Evolutionary conservation across 192 early-diverging fungal genomes (phyloP), one percentile per base, ranked within the genome.

Genomic region (Coemansia guatemalensis): DNA sequence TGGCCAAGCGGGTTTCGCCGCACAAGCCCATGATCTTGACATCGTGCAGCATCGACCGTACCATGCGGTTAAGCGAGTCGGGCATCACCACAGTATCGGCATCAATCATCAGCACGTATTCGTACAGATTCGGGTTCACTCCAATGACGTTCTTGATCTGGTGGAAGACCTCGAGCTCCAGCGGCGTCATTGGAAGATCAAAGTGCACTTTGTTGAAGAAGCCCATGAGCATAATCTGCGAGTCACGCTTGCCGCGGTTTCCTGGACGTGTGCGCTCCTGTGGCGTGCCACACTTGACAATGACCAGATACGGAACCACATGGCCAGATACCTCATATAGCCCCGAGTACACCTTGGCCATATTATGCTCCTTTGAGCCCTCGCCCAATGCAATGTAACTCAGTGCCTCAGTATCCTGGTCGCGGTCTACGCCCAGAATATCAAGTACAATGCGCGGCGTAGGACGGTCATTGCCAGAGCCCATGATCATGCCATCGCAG

Each of bases 71-170:
- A 20, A 99, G 85, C 21, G 94, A 91, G 73, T 97, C 93, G 0
- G 89, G 86, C 79, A 87, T 82, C n/a, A 93, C 93, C 61, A 92
- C 89, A 0, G 96, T 99, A 68, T 99, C 96, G 17, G 96, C 93
- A 75, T 99, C 96, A 23, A 99, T 92, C 90, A 95, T 96, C 53
- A 99, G 88, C 25, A 93, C 85, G 72, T 90, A 99, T 78, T 99
- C 96, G 76, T 97, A 99, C 58, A 92, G 92, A 5, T 83, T 85
- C 2, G 96, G 96, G 72, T 92, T 92, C 14, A 97, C 95, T 20
- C 96, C 96, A 81, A 99, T 96, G 26, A 96, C 90, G 75, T 95
- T 90, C 85, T 99, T 96, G 85, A 99, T 95, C 67, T 97, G 95
- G 82, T 97, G 94, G 84, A 92, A 96, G 52, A 99, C 87, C 73